phyloP scores from a whole-genome alignment of 176 grass and related monocot genomes.

The Aegilops longissima region DNA sequence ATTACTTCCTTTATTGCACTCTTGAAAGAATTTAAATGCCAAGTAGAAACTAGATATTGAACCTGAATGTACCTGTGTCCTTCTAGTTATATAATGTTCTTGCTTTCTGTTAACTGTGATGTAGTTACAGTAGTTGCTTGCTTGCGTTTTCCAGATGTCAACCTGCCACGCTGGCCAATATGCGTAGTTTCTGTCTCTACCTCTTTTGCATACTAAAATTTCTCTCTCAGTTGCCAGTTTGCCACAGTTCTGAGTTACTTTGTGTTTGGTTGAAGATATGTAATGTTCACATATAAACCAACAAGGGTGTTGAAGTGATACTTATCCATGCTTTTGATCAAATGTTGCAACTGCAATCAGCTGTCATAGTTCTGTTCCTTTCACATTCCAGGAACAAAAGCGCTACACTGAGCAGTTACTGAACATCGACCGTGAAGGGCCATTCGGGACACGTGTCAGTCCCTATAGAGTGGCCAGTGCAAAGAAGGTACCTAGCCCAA shows the following conservation, averaged over 20 bases:
- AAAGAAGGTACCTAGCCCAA: conserved; percentile 53
- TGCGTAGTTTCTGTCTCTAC: not conserved
- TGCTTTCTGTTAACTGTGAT: not conserved
- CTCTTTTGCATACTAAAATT: not conserved
- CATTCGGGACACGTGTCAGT: conserved; percentile 35
- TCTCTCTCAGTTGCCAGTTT: not conserved
- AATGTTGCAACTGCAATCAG: not conserved
- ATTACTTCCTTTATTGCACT: not conserved
- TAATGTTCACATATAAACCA: not conserved
- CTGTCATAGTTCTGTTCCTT: not conserved
- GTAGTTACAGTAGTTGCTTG: not conserved
- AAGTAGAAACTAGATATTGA: not conserved
- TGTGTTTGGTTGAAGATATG: conserved; percentile 9
- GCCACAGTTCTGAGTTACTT: not conserved
- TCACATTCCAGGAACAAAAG: conserved; percentile 69
- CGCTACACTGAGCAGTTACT: conserved; percentile 42
- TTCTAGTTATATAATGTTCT: not conserved
- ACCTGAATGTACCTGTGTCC: not conserved
- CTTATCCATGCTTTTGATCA: not conserved
- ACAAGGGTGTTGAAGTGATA: not conserved
- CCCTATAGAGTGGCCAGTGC: conserved; percentile 41
- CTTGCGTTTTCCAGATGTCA: not conserved
- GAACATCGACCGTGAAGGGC: conserved; percentile 44
- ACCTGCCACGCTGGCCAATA: not conserved
- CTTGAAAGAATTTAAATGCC: not conserved